A percentile compares a stretch with the other conserved stretches of the same genome.
Evolutionary conservation across 495 filamentous ascomycete species (phyloP).

Genomic region (Cercophora sp.): DNA sequence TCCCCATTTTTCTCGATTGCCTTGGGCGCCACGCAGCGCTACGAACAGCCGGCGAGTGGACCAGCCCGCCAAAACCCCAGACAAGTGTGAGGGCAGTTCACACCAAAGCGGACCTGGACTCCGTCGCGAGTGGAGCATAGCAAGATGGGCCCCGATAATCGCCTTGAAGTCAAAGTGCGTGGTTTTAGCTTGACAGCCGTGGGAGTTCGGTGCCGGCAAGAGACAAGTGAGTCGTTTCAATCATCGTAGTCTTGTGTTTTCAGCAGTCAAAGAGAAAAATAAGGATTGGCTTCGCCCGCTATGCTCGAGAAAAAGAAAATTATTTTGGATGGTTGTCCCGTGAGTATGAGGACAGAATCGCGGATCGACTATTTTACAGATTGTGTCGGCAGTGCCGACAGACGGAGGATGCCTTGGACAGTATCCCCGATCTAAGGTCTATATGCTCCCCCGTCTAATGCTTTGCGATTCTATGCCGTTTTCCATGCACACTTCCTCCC

Average conservation of each 20-base stretch:
- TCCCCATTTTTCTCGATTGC: no score
- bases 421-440: slow-evolving; percentile 36
- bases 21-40: no score
- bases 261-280: no score
- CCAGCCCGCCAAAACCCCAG: no score
- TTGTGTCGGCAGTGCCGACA: slow-evolving; percentile 28
- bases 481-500: slow-evolving; percentile 29
- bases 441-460: slow-evolving; percentile 34
- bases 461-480: slow-evolving; percentile 33
- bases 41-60: no score
- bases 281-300: no score
- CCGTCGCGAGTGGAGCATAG: background rate
- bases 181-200: background rate
- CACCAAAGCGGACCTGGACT: slow-evolving; percentile 1
- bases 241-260: no score
- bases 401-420: slow-evolving; percentile 25
- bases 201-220: no score
- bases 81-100: background rate
- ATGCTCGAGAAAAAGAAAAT: slow-evolving; percentile 11
- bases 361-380: slow-evolving; percentile 29
- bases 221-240: no score
- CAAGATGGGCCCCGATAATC: no score
- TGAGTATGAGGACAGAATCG: slow-evolving; percentile 23
- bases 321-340: slow-evolving; percentile 10
- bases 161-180: slow-evolving; percentile 9